Percentiles rank a stretch among this genome's conserved stretches.
phyloP scores from a whole-genome alignment of 208 protist genomes.

The Angomonas deanei region DNA sequence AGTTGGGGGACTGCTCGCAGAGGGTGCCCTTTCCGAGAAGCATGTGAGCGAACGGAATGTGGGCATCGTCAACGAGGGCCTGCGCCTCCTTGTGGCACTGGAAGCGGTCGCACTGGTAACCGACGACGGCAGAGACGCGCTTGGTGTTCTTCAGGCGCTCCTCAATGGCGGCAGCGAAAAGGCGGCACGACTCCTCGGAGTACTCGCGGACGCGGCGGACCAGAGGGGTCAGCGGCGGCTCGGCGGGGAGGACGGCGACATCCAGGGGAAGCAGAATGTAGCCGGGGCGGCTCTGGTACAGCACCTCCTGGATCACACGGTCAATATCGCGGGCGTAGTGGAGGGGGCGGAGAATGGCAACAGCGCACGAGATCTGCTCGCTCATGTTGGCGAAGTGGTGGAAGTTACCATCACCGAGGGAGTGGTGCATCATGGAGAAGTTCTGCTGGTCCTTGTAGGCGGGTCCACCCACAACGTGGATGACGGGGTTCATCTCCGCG shows the following conservation, averaged over 20 bases:
- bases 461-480: constrained; percentile 40
- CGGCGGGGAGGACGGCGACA: constrained; percentile 4
- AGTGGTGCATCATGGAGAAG: constrained; percentile 37
- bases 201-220: background rate
- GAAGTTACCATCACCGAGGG: constrained; percentile 47
- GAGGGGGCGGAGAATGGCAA: constrained; percentile 4
- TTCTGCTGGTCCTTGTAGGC: constrained; percentile 17
- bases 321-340: constrained; percentile 28
- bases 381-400: constrained; percentile 20
- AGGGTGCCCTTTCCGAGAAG: constrained; percentile 38
- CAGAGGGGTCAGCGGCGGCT: constrained; percentile 12
- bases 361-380: constrained; percentile 18
- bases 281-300: constrained; percentile 24
- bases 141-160: constrained; percentile 16
- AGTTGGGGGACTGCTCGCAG: constrained; percentile 38
- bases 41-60: constrained; percentile 29
- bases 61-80: constrained; percentile 26
- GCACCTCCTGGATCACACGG: constrained; percentile 15
- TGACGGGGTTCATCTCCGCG: constrained; percentile 33
- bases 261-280: constrained; percentile 32
- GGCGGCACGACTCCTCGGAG: constrained; percentile 4
- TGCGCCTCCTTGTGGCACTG: constrained; percentile 19
- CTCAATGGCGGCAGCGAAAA: constrained; percentile 23
- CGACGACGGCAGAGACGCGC: constrained; percentile 14
- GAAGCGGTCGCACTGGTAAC: constrained; percentile 41